These are phyloP conservation scores for Coniophora puteana DNA, from an alignment of 1,284 basidiomycete species.

Conservation along the genomic window DNA sequence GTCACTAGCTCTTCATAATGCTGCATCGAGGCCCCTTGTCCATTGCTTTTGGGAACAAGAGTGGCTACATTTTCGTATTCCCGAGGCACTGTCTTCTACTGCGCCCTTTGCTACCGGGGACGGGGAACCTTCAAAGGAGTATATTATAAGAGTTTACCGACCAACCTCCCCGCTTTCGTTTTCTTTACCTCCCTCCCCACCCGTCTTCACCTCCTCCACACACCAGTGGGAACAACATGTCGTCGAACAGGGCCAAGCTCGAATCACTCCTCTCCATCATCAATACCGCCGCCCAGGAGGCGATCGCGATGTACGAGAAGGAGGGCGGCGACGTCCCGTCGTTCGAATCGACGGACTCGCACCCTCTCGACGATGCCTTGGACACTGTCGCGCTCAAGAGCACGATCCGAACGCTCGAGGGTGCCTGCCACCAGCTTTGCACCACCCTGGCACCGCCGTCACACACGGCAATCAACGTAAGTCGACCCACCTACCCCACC, in stretches of 20 bases:
- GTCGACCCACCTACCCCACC: background rate
- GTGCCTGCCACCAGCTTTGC: slow-evolving; percentile 25
- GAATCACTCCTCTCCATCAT: slow-evolving; percentile 22
- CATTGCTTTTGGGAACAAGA: background rate
- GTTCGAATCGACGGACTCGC: slow-evolving; percentile 18
- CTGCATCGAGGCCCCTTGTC: no score
- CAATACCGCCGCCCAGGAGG: slow-evolving; percentile 21
- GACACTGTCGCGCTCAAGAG: slow-evolving; percentile 22
- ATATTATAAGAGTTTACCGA: no score
- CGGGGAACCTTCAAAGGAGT: no score
- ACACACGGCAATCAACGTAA: slow-evolving; percentile 23
- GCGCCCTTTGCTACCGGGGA: no score
- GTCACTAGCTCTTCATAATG: no score
- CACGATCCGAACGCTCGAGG: slow-evolving; percentile 24
- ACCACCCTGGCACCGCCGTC: slow-evolving; percentile 25
- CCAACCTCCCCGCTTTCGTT: no score
- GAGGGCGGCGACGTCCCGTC: slow-evolving; percentile 18
- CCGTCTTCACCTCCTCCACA: background rate
- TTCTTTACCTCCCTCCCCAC: no score
- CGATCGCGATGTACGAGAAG: slow-evolving; percentile 23
- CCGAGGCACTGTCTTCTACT: background rate
- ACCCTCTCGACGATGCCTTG: slow-evolving; percentile 19
- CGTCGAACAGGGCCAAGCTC: slow-evolving; percentile 18
- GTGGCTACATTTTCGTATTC: background rate
- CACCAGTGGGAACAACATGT: background rate